Evolutionary conservation across 2,329 filamentous ascomycete genomes (phyloP).

Genomic region (Apiospora pterosperma): DNA sequence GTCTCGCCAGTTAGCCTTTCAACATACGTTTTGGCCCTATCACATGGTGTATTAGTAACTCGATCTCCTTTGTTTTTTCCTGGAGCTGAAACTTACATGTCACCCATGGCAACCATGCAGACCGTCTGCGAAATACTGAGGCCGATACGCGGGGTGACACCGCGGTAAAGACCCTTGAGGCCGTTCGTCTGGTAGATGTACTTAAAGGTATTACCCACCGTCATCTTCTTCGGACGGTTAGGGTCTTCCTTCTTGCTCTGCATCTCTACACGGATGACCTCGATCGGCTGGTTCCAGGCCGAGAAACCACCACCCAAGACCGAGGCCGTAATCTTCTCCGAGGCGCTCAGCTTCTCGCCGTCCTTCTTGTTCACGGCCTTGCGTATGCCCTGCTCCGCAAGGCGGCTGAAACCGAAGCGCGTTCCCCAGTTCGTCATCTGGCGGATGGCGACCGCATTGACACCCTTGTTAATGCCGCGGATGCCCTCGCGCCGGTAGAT

Average conservation of each 20-base stretch:
- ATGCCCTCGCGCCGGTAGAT: conserved; percentile 96
- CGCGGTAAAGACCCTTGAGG: conserved; percentile 88
- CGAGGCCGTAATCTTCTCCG: conserved; percentile 87
- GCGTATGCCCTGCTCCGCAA: conserved; percentile 88
- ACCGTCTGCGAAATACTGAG: conserved; percentile 98
- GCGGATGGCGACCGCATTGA: conserved; percentile 96
- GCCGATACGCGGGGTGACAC: conserved; percentile 89
- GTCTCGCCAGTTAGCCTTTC: conserved; percentile 63
- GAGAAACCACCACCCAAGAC: conserved; percentile 88
- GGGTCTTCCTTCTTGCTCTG: conserved; percentile 98
- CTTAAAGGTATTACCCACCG: conserved; percentile 75
- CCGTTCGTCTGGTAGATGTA: conserved; percentile 95
- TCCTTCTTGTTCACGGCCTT: conserved; percentile 77
- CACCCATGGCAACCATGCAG: conserved; percentile 98
- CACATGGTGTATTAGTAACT: too few relatives aligned
- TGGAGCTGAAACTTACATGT: conserved; percentile 79
- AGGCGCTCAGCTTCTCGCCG: conserved; percentile 69
- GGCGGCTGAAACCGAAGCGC: conserved; percentile 87
- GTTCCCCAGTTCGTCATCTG: conserved; percentile 99
- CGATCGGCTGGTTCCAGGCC: conserved; percentile 99
- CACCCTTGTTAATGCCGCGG: conserved; percentile 93
- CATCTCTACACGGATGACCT: conserved; percentile 99
- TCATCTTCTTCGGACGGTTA: conserved; percentile 99
- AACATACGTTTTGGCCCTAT: conserved; percentile 63
- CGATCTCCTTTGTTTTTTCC: too few relatives aligned